phyloP scores from a whole-genome alignment of 306 rosid species.

The Vigna unguiculata region DNA sequence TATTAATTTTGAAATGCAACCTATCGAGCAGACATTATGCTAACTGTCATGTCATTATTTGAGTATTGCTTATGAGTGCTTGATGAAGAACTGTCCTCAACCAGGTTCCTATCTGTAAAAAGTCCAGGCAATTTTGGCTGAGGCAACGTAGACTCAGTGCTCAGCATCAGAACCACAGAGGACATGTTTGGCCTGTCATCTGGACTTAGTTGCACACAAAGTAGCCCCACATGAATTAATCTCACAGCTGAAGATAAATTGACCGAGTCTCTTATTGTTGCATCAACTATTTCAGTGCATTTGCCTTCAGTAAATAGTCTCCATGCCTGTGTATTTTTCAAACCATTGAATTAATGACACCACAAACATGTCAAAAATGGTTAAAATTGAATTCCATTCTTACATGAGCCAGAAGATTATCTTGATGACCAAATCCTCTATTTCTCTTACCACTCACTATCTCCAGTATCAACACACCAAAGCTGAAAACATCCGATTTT shows the following conservation, averaged over 20 bases:
- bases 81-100: conserved; percentile 20
- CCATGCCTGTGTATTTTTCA: conserved; percentile 24
- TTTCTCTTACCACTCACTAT: conserved; percentile 41
- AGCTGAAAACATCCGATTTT: conserved; percentile 44
- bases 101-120: conserved; percentile 1
- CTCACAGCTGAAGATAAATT: neutral
- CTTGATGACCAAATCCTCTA: conserved; percentile 33
- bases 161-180: conserved; percentile 28
- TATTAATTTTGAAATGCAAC: neutral
- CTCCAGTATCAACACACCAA: conserved; percentile 37
- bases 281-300: conserved; percentile 46
- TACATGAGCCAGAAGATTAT: conserved; percentile 40
- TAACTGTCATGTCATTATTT: neutral
- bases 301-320: conserved; percentile 24
- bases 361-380: neutral
- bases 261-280: neutral
- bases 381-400: neutral
- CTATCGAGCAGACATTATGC: neutral
- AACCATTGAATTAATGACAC: neutral
- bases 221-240: conserved; percentile 29
- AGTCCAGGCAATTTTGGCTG: conserved; percentile 56
- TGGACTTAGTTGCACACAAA: conserved; percentile 25
- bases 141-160: conserved; percentile 41
- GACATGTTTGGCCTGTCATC: conserved; percentile 32
- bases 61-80: neutral